Evolutionary conservation across 768 basidiomycete species (phyloP).

Genomic region (Pleurotus tuber-regium): DNA sequence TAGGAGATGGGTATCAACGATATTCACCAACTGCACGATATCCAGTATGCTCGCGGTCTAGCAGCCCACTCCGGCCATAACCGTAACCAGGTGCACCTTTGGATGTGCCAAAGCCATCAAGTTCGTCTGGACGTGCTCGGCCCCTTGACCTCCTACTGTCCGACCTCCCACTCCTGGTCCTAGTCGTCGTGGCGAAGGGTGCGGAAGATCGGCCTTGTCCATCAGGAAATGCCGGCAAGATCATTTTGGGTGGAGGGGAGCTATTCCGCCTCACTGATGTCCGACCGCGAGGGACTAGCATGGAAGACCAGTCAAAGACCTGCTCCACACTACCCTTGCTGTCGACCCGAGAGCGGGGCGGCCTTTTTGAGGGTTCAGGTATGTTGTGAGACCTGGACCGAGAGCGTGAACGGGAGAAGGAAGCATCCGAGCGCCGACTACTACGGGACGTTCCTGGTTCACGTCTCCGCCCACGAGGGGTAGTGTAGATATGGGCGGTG

Average conservation of each 20-base stretch:
- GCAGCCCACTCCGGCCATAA: constrained; percentile 61
- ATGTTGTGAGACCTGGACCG: constrained; percentile 32
- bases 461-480: constrained; percentile 54
- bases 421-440: constrained; percentile 29
- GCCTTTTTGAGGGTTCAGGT: constrained; percentile 10
- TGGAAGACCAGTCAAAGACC: constrained; percentile 46
- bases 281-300: constrained; percentile 45
- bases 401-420: constrained; percentile 40
- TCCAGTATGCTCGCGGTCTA: constrained; percentile 37
- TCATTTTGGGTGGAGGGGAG: constrained; percentile 54
- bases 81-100: constrained; percentile 62
- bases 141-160: constrained; percentile 44
- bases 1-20: background rate
- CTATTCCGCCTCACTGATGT: constrained; percentile 52
- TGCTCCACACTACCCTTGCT: constrained; percentile 34
- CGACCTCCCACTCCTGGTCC: constrained; percentile 22
- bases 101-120: constrained; percentile 39
- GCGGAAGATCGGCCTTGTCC: constrained; percentile 24
- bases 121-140: constrained; percentile 43
- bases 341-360: constrained; percentile 17
- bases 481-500: constrained; percentile 22
- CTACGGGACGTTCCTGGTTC: constrained; percentile 31
- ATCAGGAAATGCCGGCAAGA: constrained; percentile 30
- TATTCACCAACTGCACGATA: constrained; percentile 4
- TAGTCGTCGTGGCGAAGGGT: constrained; percentile 20